Evolutionary conservation across 495 filamentous ascomycete species (phyloP), one percentile per base, ranked within the genome.

Genomic region (Collariella sp.): DNA sequence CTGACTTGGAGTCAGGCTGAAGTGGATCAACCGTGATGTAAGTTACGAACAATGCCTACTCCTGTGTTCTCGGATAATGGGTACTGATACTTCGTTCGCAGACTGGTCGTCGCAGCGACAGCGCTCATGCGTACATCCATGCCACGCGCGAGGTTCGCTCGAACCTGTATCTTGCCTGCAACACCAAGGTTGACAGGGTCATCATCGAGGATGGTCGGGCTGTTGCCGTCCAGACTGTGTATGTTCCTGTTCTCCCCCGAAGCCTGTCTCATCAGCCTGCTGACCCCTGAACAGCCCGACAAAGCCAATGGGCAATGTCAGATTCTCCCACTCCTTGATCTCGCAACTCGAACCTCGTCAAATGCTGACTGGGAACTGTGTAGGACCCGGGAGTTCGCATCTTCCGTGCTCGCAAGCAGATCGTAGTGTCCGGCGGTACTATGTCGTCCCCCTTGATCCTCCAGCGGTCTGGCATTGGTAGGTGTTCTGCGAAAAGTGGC

Each of bases 171-270:
- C 73, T 91, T 1, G 81, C 83, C 57, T 83, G 80, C 67, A 86
- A 88, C 68, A 90, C 86, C 61, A 91, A 90, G 66, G 80, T 87
- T n/a, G 85, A 89, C 62, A 88, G 85, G 66, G 72, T 89, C 13
- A 85, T 89, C 52, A 80, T 91, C 46, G 84, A 90, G 53, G 78
- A 86, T 54, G 81, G 79, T 26, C 71, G 77, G 29, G 83, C 84
- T 4, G 81, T 85, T 11, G 84, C 76, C 36, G 79, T 88, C 20
- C 76, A 76, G 45, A 74, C 71, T 29, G 69, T 75, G 65, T 72
- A 67, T 60, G 69, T 50, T 29, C 39, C 16, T 7, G 7, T 23
- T 1, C 15, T 13, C 7, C 7, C 16, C 31, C 16, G 7, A n/a
- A 6, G 9, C 15, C 12, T 31, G 15, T 7, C n/a, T 52, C 49